Base-by-base conservation (phyloP, 1,284 basidiomycete genomes). In the Irpex rosettiformis region DNA sequence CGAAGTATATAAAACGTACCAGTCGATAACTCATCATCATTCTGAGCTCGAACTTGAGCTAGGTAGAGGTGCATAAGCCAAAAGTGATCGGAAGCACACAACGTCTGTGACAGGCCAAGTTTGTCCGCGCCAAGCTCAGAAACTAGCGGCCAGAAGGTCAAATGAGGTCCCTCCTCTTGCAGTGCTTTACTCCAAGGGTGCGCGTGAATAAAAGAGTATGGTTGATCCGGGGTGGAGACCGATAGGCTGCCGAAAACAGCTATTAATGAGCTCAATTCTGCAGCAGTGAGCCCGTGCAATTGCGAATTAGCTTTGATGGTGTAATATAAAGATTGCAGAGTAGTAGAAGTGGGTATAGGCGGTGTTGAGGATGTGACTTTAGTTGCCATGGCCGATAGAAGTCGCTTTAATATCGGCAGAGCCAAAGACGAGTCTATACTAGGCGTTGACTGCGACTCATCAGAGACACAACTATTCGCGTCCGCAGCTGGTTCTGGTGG, bases 201-300 rank as follows among this genome's bases (percentile, higher is more conserved):
- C 7, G 62, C 54, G 59, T 72, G 66, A 25, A 66, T 53, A 51
- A 58, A 47, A 40, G 52, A 42, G 29, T 55, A 59, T n/a, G 54
- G 55, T 7, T 58, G 42, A n/a, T 54, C 56, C 25, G 66, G 62
- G 0, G 55, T 54, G 16, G 69, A 64, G 1, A 73, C 51, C 25
- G 77, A 80, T 27, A 81, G 65, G 2, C 78, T 73, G 6, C 79
- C 79, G 62, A 81, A 75, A 25, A 81, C 62, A 48, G 67, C 57
- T n/a, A 81, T 76, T 7, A 81, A 66, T 27, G 66, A 61, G 53
- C 70, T 72, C 55, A 77, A 66, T 40, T 72, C 72, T 27, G 55
- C 57, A 1, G 69, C 58, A 53, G 66, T 65, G 18, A 80, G 65
- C 48, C 66, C 61, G 3, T 47, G 55, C 18, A 73, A 63, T 25